phyloP scores from a whole-genome alignment of 768 basidiomycete genomes.

The Antrodiella citrinella region DNA sequence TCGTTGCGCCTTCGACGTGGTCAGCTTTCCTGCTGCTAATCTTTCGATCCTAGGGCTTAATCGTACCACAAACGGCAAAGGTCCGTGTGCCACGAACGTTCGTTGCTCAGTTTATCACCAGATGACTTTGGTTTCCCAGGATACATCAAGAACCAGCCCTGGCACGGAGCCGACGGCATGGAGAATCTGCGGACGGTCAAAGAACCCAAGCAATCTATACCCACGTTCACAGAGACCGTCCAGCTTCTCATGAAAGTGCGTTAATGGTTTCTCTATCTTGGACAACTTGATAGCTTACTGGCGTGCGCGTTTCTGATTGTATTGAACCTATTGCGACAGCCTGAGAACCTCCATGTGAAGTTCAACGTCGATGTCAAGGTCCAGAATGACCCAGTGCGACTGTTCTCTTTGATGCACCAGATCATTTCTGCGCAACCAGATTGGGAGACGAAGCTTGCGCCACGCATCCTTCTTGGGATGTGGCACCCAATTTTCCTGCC shows the following conservation, averaged over 20 bases:
- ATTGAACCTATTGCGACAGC: conserved; percentile 30
- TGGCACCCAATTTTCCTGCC: conserved; percentile 88
- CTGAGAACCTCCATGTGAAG: conserved; percentile 63
- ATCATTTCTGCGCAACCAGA: conserved; percentile 50
- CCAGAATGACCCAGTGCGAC: conserved; percentile 75
- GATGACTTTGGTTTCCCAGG: conserved; percentile 30
- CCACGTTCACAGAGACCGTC: conserved; percentile 81
- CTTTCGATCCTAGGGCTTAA: conserved; percentile 55
- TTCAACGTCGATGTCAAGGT: conserved; percentile 90
- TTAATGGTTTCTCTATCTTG: conserved; percentile 7
- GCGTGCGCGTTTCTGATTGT: conserved; percentile 5
- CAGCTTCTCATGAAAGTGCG: conserved; percentile 65
- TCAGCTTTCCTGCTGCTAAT: too few species aligned
- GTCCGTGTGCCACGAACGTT: conserved; percentile 24
- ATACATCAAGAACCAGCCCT: conserved; percentile 41
- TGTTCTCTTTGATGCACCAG: conserved; percentile 70
- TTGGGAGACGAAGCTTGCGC: conserved; percentile 71
- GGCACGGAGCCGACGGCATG: conserved; percentile 44
- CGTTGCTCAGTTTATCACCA: neutral
- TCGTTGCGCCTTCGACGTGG: neutral
- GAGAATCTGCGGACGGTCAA: conserved; percentile 72
- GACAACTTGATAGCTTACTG: neutral
- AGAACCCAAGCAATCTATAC: conserved; percentile 81
- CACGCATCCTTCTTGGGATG: conserved; percentile 70
- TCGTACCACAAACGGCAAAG: conserved; percentile 76